phyloP scores from a whole-genome alignment of 1,139 yeast genomes.

The Yamadazyma diospyri region DNA sequence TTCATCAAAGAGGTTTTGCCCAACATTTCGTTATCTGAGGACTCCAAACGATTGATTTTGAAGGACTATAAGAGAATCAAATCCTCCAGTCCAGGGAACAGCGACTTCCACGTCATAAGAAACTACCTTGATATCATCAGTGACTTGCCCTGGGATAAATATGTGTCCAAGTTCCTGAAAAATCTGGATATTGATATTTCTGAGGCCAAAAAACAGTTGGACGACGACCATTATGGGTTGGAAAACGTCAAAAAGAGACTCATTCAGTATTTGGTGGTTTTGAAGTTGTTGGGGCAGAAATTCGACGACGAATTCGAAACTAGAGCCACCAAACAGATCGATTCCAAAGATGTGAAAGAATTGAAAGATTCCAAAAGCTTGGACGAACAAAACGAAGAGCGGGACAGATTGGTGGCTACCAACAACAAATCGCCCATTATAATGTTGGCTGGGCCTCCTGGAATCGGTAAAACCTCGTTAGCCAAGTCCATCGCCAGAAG shows the following conservation, averaged over 20 bases:
- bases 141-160: slow-evolving; percentile 62
- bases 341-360: slow-evolving; percentile 7
- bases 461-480: slow-evolving; percentile 89
- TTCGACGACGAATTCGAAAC: slow-evolving; percentile 32
- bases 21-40: slow-evolving; percentile 34
- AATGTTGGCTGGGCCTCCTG: slow-evolving; percentile 90
- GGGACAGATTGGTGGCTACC: slow-evolving; percentile 30
- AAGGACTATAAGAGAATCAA: slow-evolving; percentile 64
- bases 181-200: slow-evolving; percentile 49
- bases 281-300: slow-evolving; percentile 54
- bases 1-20: slow-evolving; percentile 49
- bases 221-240: slow-evolving; percentile 82
- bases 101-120: slow-evolving; percentile 71
- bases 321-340: slow-evolving; percentile 30
- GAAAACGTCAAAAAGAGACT: slow-evolving; percentile 77
- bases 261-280: slow-evolving; percentile 75
- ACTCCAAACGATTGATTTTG: slow-evolving; percentile 55
- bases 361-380: slow-evolving; percentile 8
- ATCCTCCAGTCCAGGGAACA: slow-evolving; percentile 61
- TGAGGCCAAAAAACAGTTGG: slow-evolving; percentile 58
- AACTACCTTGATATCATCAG: slow-evolving; percentile 68
- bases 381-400: slow-evolving; percentile 37
- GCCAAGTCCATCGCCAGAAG: slow-evolving; percentile 86
- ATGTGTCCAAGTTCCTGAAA: slow-evolving; percentile 34
- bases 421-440: slow-evolving; percentile 67